These are phyloP conservation scores for Beauveria sp. DNA, from an alignment of 2,329 filamentous ascomycete species.

Conservation along the genomic window DNA sequence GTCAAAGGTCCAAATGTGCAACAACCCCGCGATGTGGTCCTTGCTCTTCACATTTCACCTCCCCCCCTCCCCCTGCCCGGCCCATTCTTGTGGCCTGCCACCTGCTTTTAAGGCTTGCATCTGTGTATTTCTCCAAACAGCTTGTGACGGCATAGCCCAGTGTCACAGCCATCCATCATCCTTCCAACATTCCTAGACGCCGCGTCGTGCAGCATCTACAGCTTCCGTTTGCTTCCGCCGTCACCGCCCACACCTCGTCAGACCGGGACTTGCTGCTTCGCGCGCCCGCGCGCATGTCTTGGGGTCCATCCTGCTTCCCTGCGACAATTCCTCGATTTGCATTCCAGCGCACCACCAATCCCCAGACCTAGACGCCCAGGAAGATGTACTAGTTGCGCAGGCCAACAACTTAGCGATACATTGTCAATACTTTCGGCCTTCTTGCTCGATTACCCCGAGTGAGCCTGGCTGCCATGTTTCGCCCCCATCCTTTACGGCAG, in stretches of 20 bases:
- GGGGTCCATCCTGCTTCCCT: conserved; percentile 4
- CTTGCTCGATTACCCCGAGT: not conserved
- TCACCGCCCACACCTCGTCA: not conserved
- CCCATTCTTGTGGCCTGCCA: conserved; percentile 10
- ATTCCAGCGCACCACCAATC: conserved; percentile 9
- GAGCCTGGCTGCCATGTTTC: conserved; percentile 27
- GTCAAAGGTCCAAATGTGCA: not conserved
- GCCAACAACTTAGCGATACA: conserved; percentile 12
- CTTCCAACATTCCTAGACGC: conserved; percentile 5
- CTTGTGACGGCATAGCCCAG: conserved; percentile 19
- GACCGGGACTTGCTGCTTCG: not conserved
- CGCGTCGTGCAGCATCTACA: conserved; percentile 5
- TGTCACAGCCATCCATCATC: conserved; percentile 10
- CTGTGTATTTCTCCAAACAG: conserved; percentile 10
- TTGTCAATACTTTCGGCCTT: conserved; percentile 35
- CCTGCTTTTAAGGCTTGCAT: not conserved
- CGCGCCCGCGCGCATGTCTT: conserved; percentile 13
- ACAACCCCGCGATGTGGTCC: conserved; percentile 18
- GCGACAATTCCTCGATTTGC: conserved; percentile 5
- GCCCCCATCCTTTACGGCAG: conserved; percentile 51
- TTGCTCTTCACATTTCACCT: conserved; percentile 9
- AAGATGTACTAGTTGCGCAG: conserved; percentile 12
- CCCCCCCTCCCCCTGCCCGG: conserved; percentile 14
- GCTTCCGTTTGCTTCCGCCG: not conserved
- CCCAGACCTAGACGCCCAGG: not conserved